Percentiles rank a stretch among this genome's conserved stretches.
phyloP scores from a whole-genome alignment of 441 rosid species.

The Dalechampia spathulata region DNA sequence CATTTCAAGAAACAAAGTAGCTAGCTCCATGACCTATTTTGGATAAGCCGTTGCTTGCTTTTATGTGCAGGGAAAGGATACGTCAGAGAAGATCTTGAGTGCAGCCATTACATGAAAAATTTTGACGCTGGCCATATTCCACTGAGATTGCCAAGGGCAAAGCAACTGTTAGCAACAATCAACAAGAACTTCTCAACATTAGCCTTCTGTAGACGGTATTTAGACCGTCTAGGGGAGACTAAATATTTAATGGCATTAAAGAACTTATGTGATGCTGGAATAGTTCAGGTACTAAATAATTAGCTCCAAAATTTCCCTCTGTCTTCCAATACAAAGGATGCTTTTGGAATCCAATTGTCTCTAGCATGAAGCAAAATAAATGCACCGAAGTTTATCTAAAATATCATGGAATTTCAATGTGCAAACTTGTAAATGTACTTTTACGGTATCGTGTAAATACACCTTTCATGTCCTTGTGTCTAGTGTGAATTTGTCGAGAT shows the following conservation, averaged over 20 bases:
- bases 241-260: constrained; percentile 81
- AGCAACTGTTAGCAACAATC: constrained; percentile 86
- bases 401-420: too few species aligned
- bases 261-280: constrained; percentile 77
- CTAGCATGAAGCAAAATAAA: too few species aligned
- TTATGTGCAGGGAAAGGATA: constrained; percentile 70
- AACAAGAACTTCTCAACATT: constrained; percentile 91
- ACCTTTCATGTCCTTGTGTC: too few species aligned
- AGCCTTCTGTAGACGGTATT: constrained; percentile 81
- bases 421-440: too few species aligned
- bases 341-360: too few species aligned
- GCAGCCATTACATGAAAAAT: constrained; percentile 94
- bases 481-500: too few species aligned
- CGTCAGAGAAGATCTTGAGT: constrained; percentile 90
- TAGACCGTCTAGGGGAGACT: constrained; percentile 91
- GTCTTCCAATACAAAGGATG: too few species aligned
- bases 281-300: constrained; percentile 64
- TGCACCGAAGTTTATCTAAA: too few species aligned
- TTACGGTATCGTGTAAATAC: too few species aligned
- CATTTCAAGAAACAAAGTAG: constrained; percentile 7
- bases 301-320: neutral
- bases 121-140: constrained; percentile 80
- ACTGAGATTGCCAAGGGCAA: constrained; percentile 81
- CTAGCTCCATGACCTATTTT: neutral
- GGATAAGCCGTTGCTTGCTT: constrained; percentile 2